A percentile compares a stretch with the other conserved stretches of the same genome.
Conservation (phyloP, 371 early-diverging fungal species). For the Lichtheimia ramosa region DNA sequence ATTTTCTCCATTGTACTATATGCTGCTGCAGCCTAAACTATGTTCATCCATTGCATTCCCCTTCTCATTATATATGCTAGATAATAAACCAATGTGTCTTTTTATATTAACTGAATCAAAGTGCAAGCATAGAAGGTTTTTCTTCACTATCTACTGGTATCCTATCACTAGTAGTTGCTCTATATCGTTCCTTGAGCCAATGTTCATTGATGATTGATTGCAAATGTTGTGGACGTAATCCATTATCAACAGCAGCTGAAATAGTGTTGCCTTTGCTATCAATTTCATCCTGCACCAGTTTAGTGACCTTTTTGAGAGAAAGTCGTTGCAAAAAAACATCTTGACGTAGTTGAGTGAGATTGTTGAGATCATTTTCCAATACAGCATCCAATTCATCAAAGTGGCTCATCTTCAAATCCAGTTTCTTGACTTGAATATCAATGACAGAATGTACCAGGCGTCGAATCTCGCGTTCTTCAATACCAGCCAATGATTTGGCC, state of each 20-base stretch:
- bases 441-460: slow-evolving; percentile 78
- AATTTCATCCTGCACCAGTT: slow-evolving; percentile 54
- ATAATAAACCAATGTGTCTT: not conserved
- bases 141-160: not conserved
- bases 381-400: slow-evolving; percentile 90
- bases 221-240: slow-evolving; percentile 40
- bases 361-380: slow-evolving; percentile 81
- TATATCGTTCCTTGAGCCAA: slow-evolving; percentile 40
- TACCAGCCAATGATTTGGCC: slow-evolving; percentile 60
- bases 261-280: slow-evolving; percentile 30
- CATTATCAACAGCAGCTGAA: slow-evolving; percentile 34
- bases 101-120: not conserved
- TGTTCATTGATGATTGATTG: slow-evolving; percentile 34
- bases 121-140: not conserved
- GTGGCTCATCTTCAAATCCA: slow-evolving; percentile 89
- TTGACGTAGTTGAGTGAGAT: slow-evolving; percentile 81
- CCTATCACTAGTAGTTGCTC: slow-evolving; percentile 3
- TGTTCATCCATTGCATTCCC: not conserved
- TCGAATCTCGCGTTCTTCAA: slow-evolving; percentile 83
- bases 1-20: not conserved
- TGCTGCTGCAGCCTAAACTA: not conserved
- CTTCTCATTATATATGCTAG: not conserved
- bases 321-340: slow-evolving; percentile 80
- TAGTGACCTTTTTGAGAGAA: slow-evolving; percentile 57
- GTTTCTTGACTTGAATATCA: slow-evolving; percentile 81